These are phyloP conservation scores for Camelina hispida DNA, from an alignment of 345 rosid species.

Conservation along the genomic window DNA sequence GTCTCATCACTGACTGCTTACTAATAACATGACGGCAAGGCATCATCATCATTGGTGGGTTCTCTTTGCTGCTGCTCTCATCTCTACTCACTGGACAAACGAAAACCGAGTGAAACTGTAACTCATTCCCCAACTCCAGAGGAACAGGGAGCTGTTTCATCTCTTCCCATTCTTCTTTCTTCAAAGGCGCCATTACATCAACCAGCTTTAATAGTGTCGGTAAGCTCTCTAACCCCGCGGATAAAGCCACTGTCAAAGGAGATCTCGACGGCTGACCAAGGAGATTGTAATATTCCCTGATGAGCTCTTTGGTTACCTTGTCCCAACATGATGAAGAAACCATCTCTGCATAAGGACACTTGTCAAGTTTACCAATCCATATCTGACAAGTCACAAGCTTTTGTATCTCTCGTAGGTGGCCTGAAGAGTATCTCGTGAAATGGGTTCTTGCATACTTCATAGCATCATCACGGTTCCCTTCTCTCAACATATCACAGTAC, in stretches of 20 bases:
- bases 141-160: conserved; percentile 73
- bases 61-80: conserved; percentile 61
- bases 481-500: conserved; percentile 65
- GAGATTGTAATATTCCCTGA: conserved; percentile 57
- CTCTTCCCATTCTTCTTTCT: conserved; percentile 65
- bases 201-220: conserved; percentile 65
- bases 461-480: conserved; percentile 57
- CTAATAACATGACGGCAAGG: conserved; percentile 72
- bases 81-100: conserved; percentile 80
- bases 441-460: conserved; percentile 62
- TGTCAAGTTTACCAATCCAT: conserved; percentile 57
- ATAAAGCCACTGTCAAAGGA: conserved; percentile 56
- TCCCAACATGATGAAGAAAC: conserved; percentile 55
- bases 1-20: conserved; percentile 60
- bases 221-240: conserved; percentile 65
- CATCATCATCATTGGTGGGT: conserved; percentile 81
- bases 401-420: conserved; percentile 49
- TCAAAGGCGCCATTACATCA: conserved; percentile 58
- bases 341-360: conserved; percentile 56
- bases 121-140: conserved; percentile 61
- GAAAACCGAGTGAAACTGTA: conserved; percentile 68
- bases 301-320: conserved; percentile 50
- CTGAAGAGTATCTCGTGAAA: conserved; percentile 52
- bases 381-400: conserved; percentile 56
- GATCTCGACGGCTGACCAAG: conserved; percentile 60